Percentiles rank a stretch among this genome's conserved stretches.
Conservation (phyloP, 345 rosid genomes). For the Sonneratia caseolaris region DNA sequence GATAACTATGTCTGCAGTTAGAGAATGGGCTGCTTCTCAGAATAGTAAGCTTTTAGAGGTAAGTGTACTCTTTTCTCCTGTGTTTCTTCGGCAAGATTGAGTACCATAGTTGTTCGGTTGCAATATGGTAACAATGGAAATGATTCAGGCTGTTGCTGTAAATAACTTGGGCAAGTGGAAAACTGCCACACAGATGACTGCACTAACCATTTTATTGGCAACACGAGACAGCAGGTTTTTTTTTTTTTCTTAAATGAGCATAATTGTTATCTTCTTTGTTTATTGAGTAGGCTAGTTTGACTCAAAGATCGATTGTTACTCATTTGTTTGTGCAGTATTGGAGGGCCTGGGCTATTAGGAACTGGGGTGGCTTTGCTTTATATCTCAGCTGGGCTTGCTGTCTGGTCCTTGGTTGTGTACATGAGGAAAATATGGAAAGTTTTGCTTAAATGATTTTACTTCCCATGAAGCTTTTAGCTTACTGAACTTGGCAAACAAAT, state of each 20-base stretch:
- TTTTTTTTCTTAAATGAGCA: not conserved
- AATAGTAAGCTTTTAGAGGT: slow-evolving; percentile 75
- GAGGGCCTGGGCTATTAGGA: slow-evolving; percentile 43
- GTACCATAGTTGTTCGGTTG: not conserved
- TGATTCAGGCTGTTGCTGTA: slow-evolving; percentile 84
- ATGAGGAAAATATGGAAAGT: slow-evolving; percentile 76
- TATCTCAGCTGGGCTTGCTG: slow-evolving; percentile 82
- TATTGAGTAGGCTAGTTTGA: not conserved
- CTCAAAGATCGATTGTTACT: not conserved
- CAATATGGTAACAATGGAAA: not conserved
- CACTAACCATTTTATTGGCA: slow-evolving; percentile 78
- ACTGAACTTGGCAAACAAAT: not conserved
- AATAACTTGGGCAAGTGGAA: slow-evolving; percentile 98
- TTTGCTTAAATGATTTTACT: slow-evolving; percentile 38
- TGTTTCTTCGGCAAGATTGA: not conserved
- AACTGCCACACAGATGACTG: slow-evolving; percentile 96
- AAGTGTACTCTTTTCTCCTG: slow-evolving; percentile 6
- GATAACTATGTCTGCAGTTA: slow-evolving; percentile 99
- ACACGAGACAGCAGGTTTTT: slow-evolving; percentile 67
- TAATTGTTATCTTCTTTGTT: not conserved
- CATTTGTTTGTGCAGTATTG: slow-evolving; percentile 34
- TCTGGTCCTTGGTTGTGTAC: slow-evolving; percentile 84
- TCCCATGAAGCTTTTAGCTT: not conserved
- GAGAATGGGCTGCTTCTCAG: slow-evolving; percentile 99
- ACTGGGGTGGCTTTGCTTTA: slow-evolving; percentile 76